phyloP scores from a whole-genome alignment of 176 grass and related monocot genomes.

The Tillandsia fasciculata region DNA sequence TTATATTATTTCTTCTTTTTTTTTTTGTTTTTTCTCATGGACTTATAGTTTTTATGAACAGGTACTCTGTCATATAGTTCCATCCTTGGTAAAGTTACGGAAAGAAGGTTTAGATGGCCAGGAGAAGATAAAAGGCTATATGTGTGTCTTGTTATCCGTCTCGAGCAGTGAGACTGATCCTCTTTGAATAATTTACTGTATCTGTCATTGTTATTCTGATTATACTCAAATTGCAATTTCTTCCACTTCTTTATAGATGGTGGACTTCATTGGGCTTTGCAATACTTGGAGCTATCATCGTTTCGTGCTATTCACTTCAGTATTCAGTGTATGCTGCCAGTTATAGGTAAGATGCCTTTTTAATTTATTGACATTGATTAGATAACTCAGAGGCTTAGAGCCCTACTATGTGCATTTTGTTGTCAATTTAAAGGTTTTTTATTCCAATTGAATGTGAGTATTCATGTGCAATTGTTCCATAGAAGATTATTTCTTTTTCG shows the following conservation, averaged over 20 bases:
- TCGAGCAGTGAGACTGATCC: conserved; percentile 50
- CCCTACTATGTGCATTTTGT: no score
- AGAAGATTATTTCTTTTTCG: no score
- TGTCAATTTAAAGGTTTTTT: no score
- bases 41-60: conserved; percentile 23
- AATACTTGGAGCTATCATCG: conserved; percentile 57
- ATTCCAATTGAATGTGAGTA: no score
- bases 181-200: conserved; percentile 10
- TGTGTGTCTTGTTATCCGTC: conserved; percentile 78
- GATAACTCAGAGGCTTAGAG: no score
- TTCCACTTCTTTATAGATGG: conserved; percentile 46
- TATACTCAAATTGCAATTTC: not conserved
- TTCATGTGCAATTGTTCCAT: no score
- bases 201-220: conserved; percentile 16
- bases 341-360: conserved; percentile 39
- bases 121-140: conserved; percentile 99
- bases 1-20: not conserved
- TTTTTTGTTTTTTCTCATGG: conserved; percentile 8
- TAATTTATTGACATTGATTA: not conserved
- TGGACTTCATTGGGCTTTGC: conserved; percentile 86
- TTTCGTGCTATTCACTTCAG: conserved; percentile 80
- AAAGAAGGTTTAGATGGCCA: conserved; percentile 95
- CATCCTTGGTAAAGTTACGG: conserved; percentile 88
- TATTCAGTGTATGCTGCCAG: conserved; percentile 95
- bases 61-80: conserved; percentile 75